Conservation (phyloP, 1,139 yeast genomes). For the Candida glucosophila region DNA sequence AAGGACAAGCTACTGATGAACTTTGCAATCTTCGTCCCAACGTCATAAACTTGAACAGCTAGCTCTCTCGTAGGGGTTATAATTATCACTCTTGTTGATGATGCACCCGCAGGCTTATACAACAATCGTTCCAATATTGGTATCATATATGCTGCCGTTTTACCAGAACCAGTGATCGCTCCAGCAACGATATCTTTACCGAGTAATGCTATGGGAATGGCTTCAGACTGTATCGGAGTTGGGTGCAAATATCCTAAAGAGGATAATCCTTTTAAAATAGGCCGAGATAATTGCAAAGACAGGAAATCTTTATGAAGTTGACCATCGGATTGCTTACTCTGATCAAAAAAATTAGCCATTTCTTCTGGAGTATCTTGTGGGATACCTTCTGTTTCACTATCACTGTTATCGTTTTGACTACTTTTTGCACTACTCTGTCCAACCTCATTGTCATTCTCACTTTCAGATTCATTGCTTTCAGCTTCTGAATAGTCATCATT, state of each 20-base stretch:
- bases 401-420: conserved; percentile 18
- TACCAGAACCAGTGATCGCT: conserved; percentile 99
- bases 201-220: conserved; percentile 84
- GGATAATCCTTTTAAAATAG: conserved; percentile 74
- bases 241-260: conserved; percentile 78
- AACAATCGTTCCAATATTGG: conserved; percentile 90
- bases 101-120: conserved; percentile 76
- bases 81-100: conserved; percentile 84
- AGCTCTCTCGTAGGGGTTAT: conserved; percentile 95
- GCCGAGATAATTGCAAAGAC: conserved; percentile 76
- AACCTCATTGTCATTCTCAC: conserved; percentile 4
- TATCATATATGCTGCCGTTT: conserved; percentile 95
- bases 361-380: too few species aligned
- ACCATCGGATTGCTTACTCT: conserved; percentile 28
- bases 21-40: conserved; percentile 76
- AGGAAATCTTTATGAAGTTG: conserved; percentile 60
- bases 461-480: too few species aligned
- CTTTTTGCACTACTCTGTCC: conserved; percentile 13
- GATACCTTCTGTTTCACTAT: conserved; percentile 19
- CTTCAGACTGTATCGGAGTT: conserved; percentile 88
- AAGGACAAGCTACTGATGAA: conserved; percentile 68
- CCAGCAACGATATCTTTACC: conserved; percentile 99
- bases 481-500: too few species aligned
- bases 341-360: too few species aligned
- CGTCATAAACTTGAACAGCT: conserved; percentile 93